phyloP scores from a whole-genome alignment of 1,139 yeast genomes.

The Geotrichum histeridarum region DNA sequence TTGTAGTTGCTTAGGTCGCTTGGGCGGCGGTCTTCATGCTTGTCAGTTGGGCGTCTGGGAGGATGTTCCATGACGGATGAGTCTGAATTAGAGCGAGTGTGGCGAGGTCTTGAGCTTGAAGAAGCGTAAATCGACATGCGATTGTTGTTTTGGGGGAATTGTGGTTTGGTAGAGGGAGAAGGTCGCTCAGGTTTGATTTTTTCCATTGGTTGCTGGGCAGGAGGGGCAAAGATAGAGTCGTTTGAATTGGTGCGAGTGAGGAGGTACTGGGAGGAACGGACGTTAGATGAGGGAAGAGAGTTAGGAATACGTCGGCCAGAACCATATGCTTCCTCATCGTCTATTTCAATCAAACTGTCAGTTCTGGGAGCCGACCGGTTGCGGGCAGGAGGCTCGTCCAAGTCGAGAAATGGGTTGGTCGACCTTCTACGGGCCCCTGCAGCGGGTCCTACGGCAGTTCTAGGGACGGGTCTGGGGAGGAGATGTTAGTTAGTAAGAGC shows the following conservation, averaged over 20 bases:
- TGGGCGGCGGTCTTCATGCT: slow-evolving; percentile 14
- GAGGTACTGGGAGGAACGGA: slow-evolving; percentile 7
- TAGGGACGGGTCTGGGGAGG: slow-evolving; percentile 4
- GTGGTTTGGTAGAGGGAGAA: slow-evolving; percentile 8
- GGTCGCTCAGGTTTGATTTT: slow-evolving; percentile 8
- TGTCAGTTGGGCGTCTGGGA: slow-evolving; percentile 11
- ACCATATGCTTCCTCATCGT: slow-evolving; percentile 1
- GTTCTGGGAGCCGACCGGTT: slow-evolving; percentile 7
- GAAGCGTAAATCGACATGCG: slow-evolving; percentile 6
- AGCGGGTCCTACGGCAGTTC: slow-evolving; percentile 13
- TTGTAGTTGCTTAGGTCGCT: slow-evolving; percentile 4
- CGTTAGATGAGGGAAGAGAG: neutral
- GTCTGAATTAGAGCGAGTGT: slow-evolving; percentile 29
- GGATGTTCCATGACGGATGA: slow-evolving; percentile 29
- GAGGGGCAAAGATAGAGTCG: slow-evolving; percentile 18
- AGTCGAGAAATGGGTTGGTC: slow-evolving; percentile 20
- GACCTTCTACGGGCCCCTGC: slow-evolving; percentile 12
- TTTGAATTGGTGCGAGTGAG: slow-evolving; percentile 17
- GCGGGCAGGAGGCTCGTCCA: slow-evolving; percentile 8
- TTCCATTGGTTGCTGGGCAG: slow-evolving; percentile 3
- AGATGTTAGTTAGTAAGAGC: neutral
- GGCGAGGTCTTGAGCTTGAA: slow-evolving; percentile 7
- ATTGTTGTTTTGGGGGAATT: neutral
- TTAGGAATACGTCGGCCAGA: neutral
- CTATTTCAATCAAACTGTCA: slow-evolving; percentile 6